Evolutionary conservation across 352 stramenopile species (phyloP).

Genomic region (Pythium myriotylum): DNA sequence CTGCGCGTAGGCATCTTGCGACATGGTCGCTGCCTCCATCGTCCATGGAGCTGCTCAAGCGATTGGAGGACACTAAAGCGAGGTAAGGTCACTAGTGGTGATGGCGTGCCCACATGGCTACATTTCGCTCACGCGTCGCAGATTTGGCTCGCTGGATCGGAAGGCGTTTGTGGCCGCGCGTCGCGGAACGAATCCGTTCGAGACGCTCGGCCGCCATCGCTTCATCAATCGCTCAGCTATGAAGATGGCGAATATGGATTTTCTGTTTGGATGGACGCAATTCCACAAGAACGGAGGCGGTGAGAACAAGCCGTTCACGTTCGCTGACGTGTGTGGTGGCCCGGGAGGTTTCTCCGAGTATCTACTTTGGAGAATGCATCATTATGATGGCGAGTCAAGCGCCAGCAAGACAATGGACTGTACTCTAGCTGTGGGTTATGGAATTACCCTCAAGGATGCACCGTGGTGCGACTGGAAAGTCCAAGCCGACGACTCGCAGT

Average conservation of each 20-base stretch:
- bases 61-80: constrained; percentile 20
- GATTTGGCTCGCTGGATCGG: constrained; percentile 42
- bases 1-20: background rate
- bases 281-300: background rate
- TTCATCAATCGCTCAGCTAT: constrained; percentile 85
- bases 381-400: background rate
- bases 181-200: constrained; percentile 51
- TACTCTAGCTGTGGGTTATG: constrained; percentile 38
- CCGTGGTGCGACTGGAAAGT: constrained; percentile 48
- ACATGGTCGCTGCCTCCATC: constrained; percentile 9
- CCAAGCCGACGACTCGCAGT: constrained; percentile 23
- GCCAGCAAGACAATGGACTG: background rate
- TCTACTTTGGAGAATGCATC: constrained; percentile 51
- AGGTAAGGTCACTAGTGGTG: constrained; percentile 20
- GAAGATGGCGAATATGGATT: constrained; percentile 79
- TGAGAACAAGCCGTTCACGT: constrained; percentile 43
- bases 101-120: constrained; percentile 16
- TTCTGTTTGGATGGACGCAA: constrained; percentile 58
- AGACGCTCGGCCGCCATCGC: constrained; percentile 53
- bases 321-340: constrained; percentile 78
- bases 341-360: constrained; percentile 84
- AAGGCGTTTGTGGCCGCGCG: constrained; percentile 45
- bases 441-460: constrained; percentile 62
- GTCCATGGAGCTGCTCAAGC: constrained; percentile 16
- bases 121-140: constrained; percentile 15